Evolutionary conservation across 2,329 filamentous ascomycete species (phyloP).

Genomic region (Apiospora phragmitis): DNA sequence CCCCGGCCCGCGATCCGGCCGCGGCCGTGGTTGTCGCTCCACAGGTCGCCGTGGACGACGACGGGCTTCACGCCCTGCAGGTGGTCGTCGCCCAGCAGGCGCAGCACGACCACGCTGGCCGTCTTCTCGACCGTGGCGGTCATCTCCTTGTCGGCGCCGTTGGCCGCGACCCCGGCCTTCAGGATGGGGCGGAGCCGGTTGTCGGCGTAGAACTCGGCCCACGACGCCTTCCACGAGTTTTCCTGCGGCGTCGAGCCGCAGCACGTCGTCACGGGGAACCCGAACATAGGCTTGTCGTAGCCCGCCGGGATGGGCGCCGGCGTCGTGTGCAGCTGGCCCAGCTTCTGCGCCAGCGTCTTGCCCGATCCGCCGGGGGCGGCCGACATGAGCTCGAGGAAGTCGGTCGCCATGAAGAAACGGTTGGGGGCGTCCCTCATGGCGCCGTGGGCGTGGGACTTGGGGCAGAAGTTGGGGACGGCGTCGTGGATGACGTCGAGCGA

Average conservation of each 20-base stretch:
- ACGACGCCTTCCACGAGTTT: constrained; percentile 71
- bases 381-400: constrained; percentile 71
- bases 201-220: constrained; percentile 85
- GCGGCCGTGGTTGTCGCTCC: constrained; percentile 78
- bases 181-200: constrained; percentile 70
- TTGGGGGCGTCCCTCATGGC: constrained; percentile 51
- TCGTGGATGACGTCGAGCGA: constrained; percentile 81
- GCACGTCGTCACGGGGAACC: constrained; percentile 82
- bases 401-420: constrained; percentile 66
- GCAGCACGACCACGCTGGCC: constrained; percentile 67
- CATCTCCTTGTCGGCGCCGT: constrained; percentile 67
- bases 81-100: constrained; percentile 69
- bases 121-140: constrained; percentile 64
- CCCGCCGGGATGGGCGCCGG: constrained; percentile 66
- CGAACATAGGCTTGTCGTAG: constrained; percentile 65
- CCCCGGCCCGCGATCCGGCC: constrained; percentile 58
- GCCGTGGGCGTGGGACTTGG: constrained; percentile 73
- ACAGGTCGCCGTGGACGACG: constrained; percentile 88
- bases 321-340: constrained; percentile 77
- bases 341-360: constrained; percentile 68
- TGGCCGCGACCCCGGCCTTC: constrained; percentile 53
- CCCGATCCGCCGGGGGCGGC: constrained; percentile 45
- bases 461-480: constrained; percentile 73
- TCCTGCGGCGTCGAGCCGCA: constrained; percentile 84
- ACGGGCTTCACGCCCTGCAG: constrained; percentile 71